Evolutionary conservation across 495 filamentous ascomycete genomes (phyloP), one percentile per base, ranked within the genome.

Genomic region (Clavariopsis aquatica): DNA sequence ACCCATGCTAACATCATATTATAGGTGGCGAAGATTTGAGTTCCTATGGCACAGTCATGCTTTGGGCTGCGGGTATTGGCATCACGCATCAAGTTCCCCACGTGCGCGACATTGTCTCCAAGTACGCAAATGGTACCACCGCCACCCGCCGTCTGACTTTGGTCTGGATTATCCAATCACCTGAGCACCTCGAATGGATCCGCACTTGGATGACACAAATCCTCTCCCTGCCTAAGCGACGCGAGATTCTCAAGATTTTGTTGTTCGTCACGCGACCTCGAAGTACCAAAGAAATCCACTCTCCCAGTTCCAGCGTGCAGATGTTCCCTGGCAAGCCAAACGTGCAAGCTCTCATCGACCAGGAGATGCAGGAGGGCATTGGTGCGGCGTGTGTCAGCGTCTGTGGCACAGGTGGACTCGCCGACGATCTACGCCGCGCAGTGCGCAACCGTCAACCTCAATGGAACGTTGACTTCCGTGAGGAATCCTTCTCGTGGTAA

Each of bases 21-120:
- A n/a, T 57, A 65, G 89, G 86, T 55, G 84, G 89, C 72, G 87
- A 95, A 72, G 84, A 83, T 46, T 87, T 96, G 67, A 84, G 91
- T 76, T 95, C 90, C 19, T 98, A 96, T 77, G 92, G 94, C 49
- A 92, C 92, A 43, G 85, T 87, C 41, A 82, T 98, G 60, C 86
- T 98, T 65, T 91, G 97, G 70, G 92, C 92, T 49, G 94, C 92
- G 62, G 91, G 93, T 58, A 88, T 92, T 12, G 94, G 94, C 57
- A 97, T 98, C 77, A 96, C 94, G 0, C 93, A 97, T 74, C 90
- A 94, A 73, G 84, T 98, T 23, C 89, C 90, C n/a, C 93, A 92
- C 72, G 79, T 96, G 34, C 89, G 87, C 28, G 88, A 91, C 52
- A 80, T 98, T 9, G 83, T 97, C 58, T 77, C 85, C 23, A 88